Evolutionary conservation across 2,329 filamentous ascomycete species (phyloP).

Genomic region (Biscogniauxia sp.): DNA sequence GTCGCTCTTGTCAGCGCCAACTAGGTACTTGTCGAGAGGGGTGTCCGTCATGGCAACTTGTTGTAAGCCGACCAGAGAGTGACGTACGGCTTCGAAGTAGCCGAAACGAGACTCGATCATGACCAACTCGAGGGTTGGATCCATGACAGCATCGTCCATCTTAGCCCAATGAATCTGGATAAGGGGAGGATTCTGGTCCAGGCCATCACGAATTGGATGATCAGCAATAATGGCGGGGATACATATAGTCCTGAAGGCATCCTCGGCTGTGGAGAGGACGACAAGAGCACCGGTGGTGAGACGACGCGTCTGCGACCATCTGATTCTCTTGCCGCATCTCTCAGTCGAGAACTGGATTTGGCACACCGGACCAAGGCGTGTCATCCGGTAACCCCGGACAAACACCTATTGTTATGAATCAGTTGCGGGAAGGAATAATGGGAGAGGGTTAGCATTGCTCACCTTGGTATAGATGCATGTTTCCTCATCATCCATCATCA

Average conservation of each 20-base stretch:
- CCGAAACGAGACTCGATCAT: slow-evolving; percentile 76
- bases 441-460: slow-evolving; percentile 18
- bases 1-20: slow-evolving; percentile 41
- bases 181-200: slow-evolving; percentile 65
- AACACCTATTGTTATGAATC: slow-evolving; percentile 51
- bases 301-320: slow-evolving; percentile 57
- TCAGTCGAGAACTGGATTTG: slow-evolving; percentile 69
- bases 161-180: slow-evolving; percentile 74
- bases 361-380: slow-evolving; percentile 60
- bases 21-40: slow-evolving; percentile 61
- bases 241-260: slow-evolving; percentile 64
- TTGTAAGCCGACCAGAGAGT: slow-evolving; percentile 73
- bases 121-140: slow-evolving; percentile 66
- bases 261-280: slow-evolving; percentile 48
- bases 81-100: slow-evolving; percentile 74
- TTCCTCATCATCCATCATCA: slow-evolving; percentile 54
- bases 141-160: slow-evolving; percentile 58
- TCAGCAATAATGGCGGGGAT: slow-evolving; percentile 72
- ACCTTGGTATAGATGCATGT: slow-evolving; percentile 71
- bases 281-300: slow-evolving; percentile 54
- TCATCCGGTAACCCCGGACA: slow-evolving; percentile 63
- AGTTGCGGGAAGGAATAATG: not conserved
- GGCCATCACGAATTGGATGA: slow-evolving; percentile 55
- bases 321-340: slow-evolving; percentile 62
- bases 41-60: slow-evolving; percentile 49